Percentiles rank a stretch among this genome's conserved stretches.
Conservation (phyloP, 352 stramenopile species). For the Phytophthora lateralis region DNA sequence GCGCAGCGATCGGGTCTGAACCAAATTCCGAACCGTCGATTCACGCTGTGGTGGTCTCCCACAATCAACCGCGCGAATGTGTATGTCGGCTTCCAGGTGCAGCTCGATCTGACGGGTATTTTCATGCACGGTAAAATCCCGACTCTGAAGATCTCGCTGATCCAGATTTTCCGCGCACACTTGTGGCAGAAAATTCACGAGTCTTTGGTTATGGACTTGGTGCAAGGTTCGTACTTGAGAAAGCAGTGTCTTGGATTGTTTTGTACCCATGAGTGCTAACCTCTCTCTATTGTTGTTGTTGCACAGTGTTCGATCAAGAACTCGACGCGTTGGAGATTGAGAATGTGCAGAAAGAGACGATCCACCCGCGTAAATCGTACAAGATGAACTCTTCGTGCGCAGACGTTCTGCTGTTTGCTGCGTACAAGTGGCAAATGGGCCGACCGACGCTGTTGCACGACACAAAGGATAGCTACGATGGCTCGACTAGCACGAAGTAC, state of each 20-base stretch:
- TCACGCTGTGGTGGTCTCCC: constrained; percentile 99
- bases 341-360: constrained; percentile 99
- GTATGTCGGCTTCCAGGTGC: constrained; percentile 99
- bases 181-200: constrained; percentile 99
- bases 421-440: constrained; percentile 98
- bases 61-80: constrained; percentile 99
- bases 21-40: constrained; percentile 99
- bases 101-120: constrained; percentile 99
- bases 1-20: constrained; percentile 99
- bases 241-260: not conserved
- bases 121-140: constrained; percentile 99
- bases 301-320: constrained; percentile 99
- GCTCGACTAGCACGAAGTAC: constrained; percentile 96
- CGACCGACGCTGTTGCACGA: constrained; percentile 88
- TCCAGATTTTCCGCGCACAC: constrained; percentile 98
- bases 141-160: constrained; percentile 99
- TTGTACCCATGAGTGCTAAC: constrained; percentile 6
- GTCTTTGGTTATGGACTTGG: constrained; percentile 95
- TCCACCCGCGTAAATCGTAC: constrained; percentile 99
- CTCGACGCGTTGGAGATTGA: constrained; percentile 99
- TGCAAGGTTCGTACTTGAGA: constrained; percentile 18
- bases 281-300: constrained; percentile 31
- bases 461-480: constrained; percentile 98
- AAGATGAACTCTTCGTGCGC: constrained; percentile 99
- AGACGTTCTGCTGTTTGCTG: constrained; percentile 98